Conservation (phyloP, 2,329 filamentous ascomycete genomes). For the Beauveria pseudobassiana region DNA sequence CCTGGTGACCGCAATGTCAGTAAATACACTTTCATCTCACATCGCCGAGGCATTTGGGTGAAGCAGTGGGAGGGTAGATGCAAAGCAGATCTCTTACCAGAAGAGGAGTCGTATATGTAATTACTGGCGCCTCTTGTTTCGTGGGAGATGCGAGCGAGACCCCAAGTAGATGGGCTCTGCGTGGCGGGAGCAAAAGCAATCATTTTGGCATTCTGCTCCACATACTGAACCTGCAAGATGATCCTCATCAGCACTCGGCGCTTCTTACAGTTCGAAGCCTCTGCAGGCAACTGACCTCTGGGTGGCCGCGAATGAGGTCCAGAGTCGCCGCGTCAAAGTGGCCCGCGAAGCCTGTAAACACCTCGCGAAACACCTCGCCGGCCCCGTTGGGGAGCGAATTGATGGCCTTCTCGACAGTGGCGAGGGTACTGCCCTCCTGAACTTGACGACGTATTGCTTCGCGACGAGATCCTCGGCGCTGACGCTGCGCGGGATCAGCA, state of each 20-base stretch:
- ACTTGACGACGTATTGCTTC: constrained; percentile 19
- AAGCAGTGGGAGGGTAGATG: neutral
- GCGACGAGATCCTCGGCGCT: constrained; percentile 12
- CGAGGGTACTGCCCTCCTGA: constrained; percentile 13
- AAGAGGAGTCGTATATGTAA: constrained; percentile 17
- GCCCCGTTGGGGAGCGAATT: constrained; percentile 11
- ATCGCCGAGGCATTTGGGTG: neutral
- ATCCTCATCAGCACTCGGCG: neutral
- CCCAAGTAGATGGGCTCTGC: constrained; percentile 17
- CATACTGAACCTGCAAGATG: constrained; percentile 22
- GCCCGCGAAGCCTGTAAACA: constrained; percentile 13
- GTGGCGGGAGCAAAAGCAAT: constrained; percentile 7
- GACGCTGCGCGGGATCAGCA: constrained; percentile 10
- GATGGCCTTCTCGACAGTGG: constrained; percentile 11
- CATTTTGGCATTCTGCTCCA: constrained; percentile 29
- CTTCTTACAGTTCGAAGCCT: neutral
- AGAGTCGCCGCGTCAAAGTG: constrained; percentile 11
- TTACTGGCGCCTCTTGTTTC: constrained; percentile 7
- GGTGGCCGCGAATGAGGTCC: constrained; percentile 10
- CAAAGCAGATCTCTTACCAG: constrained; percentile 7
- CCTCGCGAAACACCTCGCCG: constrained; percentile 14
- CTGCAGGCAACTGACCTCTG: constrained; percentile 5
- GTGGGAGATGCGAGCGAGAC: constrained; percentile 18
- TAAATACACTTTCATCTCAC: neutral
- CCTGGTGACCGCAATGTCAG: neutral